Conservation (phyloP, 768 basidiomycete species). For the Coprinellus aureogranulatus region DNA sequence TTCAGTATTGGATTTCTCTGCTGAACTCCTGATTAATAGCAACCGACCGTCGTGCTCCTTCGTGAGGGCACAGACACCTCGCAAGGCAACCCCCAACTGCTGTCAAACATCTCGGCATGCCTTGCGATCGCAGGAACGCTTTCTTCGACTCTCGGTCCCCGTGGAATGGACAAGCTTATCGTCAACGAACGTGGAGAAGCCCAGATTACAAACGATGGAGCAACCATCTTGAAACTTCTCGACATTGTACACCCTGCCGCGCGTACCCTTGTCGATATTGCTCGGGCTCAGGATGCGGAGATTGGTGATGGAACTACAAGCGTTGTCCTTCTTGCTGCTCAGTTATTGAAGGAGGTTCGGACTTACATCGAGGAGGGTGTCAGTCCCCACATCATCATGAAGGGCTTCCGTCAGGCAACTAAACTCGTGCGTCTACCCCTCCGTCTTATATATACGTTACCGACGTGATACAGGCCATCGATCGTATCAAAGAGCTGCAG, state of each 20-base stretch:
- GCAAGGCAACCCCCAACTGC: constrained; percentile 86
- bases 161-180: constrained; percentile 99
- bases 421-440: constrained; percentile 60
- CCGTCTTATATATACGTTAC: constrained; percentile 12
- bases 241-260: constrained; percentile 99
- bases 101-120: constrained; percentile 96
- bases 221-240: constrained; percentile 94
- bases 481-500: constrained; percentile 87
- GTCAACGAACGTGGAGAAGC: constrained; percentile 92
- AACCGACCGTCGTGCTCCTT: constrained; percentile 96
- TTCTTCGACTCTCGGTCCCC: constrained; percentile 91
- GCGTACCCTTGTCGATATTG: constrained; percentile 96
- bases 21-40: constrained; percentile 45
- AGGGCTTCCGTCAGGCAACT: constrained; percentile 86
- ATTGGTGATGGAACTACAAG: constrained; percentile 98
- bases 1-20: not conserved
- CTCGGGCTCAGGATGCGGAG: constrained; percentile 96
- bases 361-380: constrained; percentile 95
- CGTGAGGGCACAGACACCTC: constrained; percentile 96
- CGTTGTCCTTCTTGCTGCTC: constrained; percentile 91
- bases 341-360: constrained; percentile 89
- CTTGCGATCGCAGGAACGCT: constrained; percentile 90
- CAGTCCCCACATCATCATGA: constrained; percentile 96
- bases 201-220: constrained; percentile 99
- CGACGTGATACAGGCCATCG: constrained; percentile 57